Evolutionary conservation across 495 filamentous ascomycete genomes (phyloP), one percentile per base, ranked within the genome.

Genomic region (Podospora australis): DNA sequence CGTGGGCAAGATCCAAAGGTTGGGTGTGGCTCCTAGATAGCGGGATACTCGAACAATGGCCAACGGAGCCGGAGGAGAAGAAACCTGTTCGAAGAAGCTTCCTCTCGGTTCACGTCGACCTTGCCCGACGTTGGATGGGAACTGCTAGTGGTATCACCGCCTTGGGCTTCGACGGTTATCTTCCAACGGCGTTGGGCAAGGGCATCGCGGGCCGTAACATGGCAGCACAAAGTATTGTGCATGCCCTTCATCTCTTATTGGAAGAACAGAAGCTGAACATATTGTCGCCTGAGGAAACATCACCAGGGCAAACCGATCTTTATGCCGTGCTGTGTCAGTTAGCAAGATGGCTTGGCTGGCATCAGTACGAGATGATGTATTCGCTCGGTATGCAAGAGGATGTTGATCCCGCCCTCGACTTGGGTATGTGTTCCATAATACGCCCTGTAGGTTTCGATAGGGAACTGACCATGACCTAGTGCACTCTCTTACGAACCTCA

Each of bases 241-340:
- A 92, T 41, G 82, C 79, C 11, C 74, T 98, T 19, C 94, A 97
- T 63, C 75, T 97, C 6, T 63, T 95, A 3, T 73, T 84, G 2
- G 91, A 98, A 61, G 92, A 98, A 56, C 78, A 86, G 52, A 96
- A 94, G 60, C 79, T 98, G 4, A 82, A 87, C 39, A 79, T 80
- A 22, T 74, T 81, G 16, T 70, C 78, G 19, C 70, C 73, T 0
- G 76, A 84, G 49, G 69, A 73, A 42, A 71, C 75, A 7, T 72
- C 71, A 30, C 66, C 70, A 36, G 68, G 78, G 24, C 55, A 69
- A 23, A 65, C 73, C 38, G 74, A 79, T 48, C 65, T 96, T 36
- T 78, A 78, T 26, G 78, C 82, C 4, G 56, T 96, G 2, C 68
- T 98, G 13, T 83, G 84, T 21, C 91, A 95, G 56, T 68, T 98